Conservation (phyloP, 345 rosid species). For the Eucalyptus brandiana region DNA sequence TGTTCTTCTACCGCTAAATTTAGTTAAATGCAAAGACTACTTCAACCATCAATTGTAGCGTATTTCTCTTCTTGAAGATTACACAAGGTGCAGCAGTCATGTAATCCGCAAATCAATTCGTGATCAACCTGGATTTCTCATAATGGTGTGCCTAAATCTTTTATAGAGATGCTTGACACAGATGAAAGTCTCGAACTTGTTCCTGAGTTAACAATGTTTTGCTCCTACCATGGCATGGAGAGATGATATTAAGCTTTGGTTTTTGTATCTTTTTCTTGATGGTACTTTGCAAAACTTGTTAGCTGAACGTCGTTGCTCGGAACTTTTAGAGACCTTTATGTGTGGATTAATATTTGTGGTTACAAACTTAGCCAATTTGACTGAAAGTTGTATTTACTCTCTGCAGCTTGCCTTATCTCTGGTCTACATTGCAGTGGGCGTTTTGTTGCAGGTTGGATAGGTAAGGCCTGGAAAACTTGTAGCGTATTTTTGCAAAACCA, state of each 20-base stretch:
- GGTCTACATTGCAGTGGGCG: slow-evolving; percentile 76
- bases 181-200: neutral
- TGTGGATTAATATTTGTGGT: no score
- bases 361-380: no score
- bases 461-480: slow-evolving; percentile 19
- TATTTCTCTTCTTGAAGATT: neutral
- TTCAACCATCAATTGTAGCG: neutral
- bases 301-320: no score
- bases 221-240: no score
- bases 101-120: neutral
- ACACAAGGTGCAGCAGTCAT: neutral
- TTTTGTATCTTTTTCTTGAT: no score
- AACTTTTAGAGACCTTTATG: no score
- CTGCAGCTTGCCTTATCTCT: slow-evolving; percentile 74
- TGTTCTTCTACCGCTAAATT: no score
- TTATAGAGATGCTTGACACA: neutral
- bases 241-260: no score
- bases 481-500: no score
- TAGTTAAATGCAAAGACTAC: neutral
- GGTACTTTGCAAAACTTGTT: no score
- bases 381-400: neutral
- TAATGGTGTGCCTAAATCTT: neutral
- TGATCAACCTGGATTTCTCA: neutral
- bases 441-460: slow-evolving; percentile 92
- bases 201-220: neutral